Conservation (phyloP, 257 asterid genomes). For the Plantago elongata region DNA sequence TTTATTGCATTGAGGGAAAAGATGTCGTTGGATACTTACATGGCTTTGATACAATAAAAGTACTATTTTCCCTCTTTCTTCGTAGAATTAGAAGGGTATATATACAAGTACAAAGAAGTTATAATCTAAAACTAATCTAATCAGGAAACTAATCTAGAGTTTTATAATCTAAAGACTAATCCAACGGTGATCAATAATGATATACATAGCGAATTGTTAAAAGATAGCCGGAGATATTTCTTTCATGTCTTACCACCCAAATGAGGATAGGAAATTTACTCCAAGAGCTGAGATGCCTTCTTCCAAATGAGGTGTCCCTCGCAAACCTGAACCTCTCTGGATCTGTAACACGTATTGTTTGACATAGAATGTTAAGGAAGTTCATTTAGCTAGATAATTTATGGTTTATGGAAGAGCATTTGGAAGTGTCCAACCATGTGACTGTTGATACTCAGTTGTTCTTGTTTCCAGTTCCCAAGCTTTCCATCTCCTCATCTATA, state of each 20-base stretch:
- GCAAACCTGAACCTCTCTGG: slow-evolving; percentile 56
- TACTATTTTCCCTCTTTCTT: no score
- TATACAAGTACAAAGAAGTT: no score
- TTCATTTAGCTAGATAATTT: not conserved
- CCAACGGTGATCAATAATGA: no score
- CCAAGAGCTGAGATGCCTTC: slow-evolving; percentile 59
- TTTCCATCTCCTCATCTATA: slow-evolving; percentile 70
- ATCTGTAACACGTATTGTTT: slow-evolving; percentile 27
- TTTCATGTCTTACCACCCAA: slow-evolving; percentile 36
- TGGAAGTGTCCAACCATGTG: slow-evolving; percentile 30
- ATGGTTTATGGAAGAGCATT: not conserved
- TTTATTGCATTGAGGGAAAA: no score
- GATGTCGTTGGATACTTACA: no score
- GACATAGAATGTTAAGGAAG: not conserved
- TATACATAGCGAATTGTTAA: no score
- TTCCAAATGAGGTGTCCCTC: slow-evolving; percentile 57
- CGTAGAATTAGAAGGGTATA: no score
- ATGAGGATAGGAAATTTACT: slow-evolving; percentile 40
- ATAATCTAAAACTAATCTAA: no score
- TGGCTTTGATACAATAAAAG: no score
- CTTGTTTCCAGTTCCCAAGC: slow-evolving; percentile 65
- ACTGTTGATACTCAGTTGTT: slow-evolving; percentile 48
- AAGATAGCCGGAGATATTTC: not conserved
- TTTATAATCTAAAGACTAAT: no score
- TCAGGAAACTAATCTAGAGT: no score